Evolutionary conservation across 768 basidiomycete species (phyloP).

Genomic region (Heimioporus sp.): DNA sequence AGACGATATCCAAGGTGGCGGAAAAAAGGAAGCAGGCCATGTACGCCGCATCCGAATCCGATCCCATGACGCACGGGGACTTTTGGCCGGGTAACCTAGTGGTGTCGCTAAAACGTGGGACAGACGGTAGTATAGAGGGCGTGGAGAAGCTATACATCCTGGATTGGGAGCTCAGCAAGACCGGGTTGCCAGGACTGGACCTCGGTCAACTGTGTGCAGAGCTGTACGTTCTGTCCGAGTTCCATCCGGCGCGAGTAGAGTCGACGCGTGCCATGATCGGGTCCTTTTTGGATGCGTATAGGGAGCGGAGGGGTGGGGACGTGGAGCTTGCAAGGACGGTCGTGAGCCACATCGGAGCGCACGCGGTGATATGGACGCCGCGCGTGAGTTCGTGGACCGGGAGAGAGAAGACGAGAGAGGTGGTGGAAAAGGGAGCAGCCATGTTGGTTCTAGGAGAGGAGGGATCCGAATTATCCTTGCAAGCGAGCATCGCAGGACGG

Average conservation of each 20-base stretch:
- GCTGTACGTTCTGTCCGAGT: slow-evolving; percentile 48
- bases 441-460: slow-evolving; percentile 37
- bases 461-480: slow-evolving; percentile 25
- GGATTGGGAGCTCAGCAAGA: slow-evolving; percentile 66
- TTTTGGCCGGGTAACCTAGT: slow-evolving; percentile 74
- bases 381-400: slow-evolving; percentile 47
- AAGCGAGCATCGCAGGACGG: slow-evolving; percentile 29
- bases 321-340: slow-evolving; percentile 35
- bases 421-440: slow-evolving; percentile 50
- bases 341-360: slow-evolving; percentile 51
- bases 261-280: slow-evolving; percentile 36
- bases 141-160: slow-evolving; percentile 47
- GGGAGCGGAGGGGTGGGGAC: slow-evolving; percentile 21
- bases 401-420: slow-evolving; percentile 44
- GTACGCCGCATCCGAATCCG: slow-evolving; percentile 21
- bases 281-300: slow-evolving; percentile 49
- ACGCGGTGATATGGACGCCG: slow-evolving; percentile 51
- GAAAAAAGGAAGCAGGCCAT: slow-evolving; percentile 32
- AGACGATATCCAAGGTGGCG: slow-evolving; percentile 32
- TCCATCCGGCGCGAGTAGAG: slow-evolving; percentile 40
- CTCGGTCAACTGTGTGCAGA: slow-evolving; percentile 67
- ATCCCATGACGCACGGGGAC: slow-evolving; percentile 48
- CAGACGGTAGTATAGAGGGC: slow-evolving; percentile 20
- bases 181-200: slow-evolving; percentile 56
- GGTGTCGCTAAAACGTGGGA: slow-evolving; percentile 35